Base-by-base conservation (phyloP, 2,329 filamentous ascomycete genomes). In the Cladosporium velox region DNA sequence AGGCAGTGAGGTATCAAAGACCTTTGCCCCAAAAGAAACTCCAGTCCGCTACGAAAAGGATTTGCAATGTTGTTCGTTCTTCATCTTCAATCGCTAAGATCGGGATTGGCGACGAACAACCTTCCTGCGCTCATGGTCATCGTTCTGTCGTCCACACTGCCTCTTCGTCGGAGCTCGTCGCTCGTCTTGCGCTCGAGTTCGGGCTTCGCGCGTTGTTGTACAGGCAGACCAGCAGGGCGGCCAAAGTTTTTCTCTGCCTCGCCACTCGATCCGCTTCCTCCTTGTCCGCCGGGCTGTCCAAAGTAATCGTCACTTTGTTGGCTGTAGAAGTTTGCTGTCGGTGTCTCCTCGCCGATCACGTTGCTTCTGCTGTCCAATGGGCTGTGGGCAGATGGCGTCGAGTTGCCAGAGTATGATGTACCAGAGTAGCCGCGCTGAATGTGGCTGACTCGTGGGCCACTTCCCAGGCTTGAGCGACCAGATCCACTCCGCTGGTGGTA, bases 61-160 rank as follows among this genome's bases (percentile, higher is more conserved):
- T 47, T 21, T 24, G 52, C 52, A 21, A 18, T 18, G 34, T 12
- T 41, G 55, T 10, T 24, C 4, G n/a, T 12, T n/a, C 24, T n/a
- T 32, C 18, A 34, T 47, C 15, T 5, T 72, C 52, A 83, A 71
- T 83, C 81, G 73, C 80, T 82, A 67, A 81, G 86, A 78, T 95
- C 92, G 21, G 92, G 92, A 78, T 96, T 96, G 72, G 92, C 92
- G 74, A 96, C 93, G 78, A 91, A 95, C 66, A 96, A 84, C 68
- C 91, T 86, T 59, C 88, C 88, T 32, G 80, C 81, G 65, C 80
- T 82, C 76, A 95, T 89, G 1, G 91, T 93, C 79, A 88, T 89
- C 5, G 90, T 91, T 73, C 90, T 84, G 78, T 95, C 92, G 75
- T 95, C 92, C 59, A 96, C 91, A 75, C 91, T 95, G 65, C 92